Evolutionary conservation across 108 stramenopile genomes (phyloP).

Genomic region (Seminavis robusta): DNA sequence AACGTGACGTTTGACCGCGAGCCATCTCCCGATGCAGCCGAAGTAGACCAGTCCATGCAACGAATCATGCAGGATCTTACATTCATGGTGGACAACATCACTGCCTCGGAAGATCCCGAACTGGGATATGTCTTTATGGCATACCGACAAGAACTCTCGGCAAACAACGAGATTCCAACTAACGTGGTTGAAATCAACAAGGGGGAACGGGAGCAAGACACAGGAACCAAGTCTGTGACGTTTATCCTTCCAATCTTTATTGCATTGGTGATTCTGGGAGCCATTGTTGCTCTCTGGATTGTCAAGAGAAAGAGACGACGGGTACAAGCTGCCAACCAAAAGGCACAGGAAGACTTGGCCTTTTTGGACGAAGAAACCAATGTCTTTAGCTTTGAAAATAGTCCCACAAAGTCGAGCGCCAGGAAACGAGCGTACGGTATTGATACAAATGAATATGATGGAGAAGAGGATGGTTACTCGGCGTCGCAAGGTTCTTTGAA

Average conservation of each 20-base stretch:
- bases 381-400: conserved; percentile 10
- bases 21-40: conserved; percentile 33
- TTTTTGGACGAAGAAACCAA: conserved; percentile 8
- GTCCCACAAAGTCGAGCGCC: no score
- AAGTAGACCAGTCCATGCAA: conserved; percentile 8
- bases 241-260: background rate
- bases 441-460: no score
- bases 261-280: background rate
- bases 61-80: conserved; percentile 18
- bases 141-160: background rate
- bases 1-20: conserved; percentile 36
- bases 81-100: background rate
- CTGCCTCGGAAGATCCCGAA: background rate
- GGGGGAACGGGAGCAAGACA: no score
- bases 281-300: background rate
- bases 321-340: background rate
- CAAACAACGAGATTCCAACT: background rate
- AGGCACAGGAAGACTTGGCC: background rate
- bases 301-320: background rate
- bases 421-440: no score
- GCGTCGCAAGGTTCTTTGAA: conserved; percentile 16
- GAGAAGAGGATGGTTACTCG: conserved; percentile 14
- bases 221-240: background rate
- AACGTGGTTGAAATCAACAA: no score
- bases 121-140: background rate